Conservation (phyloP, 352 stramenopile species). For the Aphanomyces invadans region DNA sequence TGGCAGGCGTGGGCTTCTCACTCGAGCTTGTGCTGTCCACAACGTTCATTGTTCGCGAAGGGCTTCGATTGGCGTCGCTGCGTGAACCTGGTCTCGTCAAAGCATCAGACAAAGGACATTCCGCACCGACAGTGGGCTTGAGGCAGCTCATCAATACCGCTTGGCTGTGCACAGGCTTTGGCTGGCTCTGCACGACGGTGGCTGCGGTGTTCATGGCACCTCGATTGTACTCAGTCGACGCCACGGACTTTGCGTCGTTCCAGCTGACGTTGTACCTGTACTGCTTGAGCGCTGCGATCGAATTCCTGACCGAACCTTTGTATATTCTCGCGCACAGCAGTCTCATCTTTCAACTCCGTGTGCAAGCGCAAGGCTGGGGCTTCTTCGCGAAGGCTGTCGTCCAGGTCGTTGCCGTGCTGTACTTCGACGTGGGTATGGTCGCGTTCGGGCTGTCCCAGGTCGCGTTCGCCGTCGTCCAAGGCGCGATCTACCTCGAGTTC, state of each 20-base stretch:
- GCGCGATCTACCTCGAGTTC: constrained; percentile 47
- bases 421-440: constrained; percentile 50
- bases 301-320: constrained; percentile 74
- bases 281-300: constrained; percentile 64
- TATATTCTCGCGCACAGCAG: constrained; percentile 69
- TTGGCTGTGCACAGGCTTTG: constrained; percentile 64
- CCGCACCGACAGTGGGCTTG: constrained; percentile 26
- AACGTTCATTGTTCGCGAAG: constrained; percentile 85
- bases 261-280: constrained; percentile 58
- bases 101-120: constrained; percentile 13
- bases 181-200: constrained; percentile 38
- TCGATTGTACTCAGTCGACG: constrained; percentile 21
- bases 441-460: constrained; percentile 73
- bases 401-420: constrained; percentile 60
- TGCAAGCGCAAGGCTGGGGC: constrained; percentile 60
- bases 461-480: constrained; percentile 51
- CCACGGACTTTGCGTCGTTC: constrained; percentile 37
- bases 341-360: constrained; percentile 77
- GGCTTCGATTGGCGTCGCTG: constrained; percentile 80
- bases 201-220: constrained; percentile 30
- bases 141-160: constrained; percentile 67
- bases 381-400: constrained; percentile 64
- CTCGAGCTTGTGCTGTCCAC: constrained; percentile 85
- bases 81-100: constrained; percentile 61
- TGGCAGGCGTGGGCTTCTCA: constrained; percentile 78